Evolutionary conservation across 2,329 filamentous ascomycete species (phyloP), one percentile per base, ranked within the genome.

Genomic region (Fusarium poae): DNA sequence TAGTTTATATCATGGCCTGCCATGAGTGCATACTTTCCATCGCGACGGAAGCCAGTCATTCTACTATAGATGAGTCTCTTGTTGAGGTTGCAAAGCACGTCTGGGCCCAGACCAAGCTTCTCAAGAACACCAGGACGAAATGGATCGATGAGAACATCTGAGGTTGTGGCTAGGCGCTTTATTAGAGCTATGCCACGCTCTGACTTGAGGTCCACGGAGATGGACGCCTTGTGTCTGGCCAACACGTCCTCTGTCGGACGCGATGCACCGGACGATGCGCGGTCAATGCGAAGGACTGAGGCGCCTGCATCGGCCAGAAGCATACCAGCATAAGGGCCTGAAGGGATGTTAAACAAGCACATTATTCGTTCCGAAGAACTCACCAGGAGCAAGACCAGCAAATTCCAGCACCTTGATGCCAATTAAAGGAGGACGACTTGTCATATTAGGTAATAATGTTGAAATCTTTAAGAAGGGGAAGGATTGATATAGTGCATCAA

Each of bases 1-100:
- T 98, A 98, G 77, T 98, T 97, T 78, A 97, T 97, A 77, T 97
- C 94, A 77, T 97, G 94, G 44, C 94, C 94, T 0, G 94, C 94
- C 94, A 97, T 97, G 74, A 86, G 81, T 48, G 87, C 88, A 80
- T 97, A 98, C 73, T 89, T 90, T 0, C 94, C 95, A 79, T 97
- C 93, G 39, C 94, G 85, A 15, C 95, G 86, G 79, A 97, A 98
- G 0, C 95, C 95, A 4, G 94, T 96, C 87, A 98, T 91, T 40
- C 95, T 90, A 10, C 88, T 93, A 58, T 97, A 89, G 55, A 98
- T 88, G 3, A 98, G 82, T 0, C 90, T 84, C 13, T 90, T 91
- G 78, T 97, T 97, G 20, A 86, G 76, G 25, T 80, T 82, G 29
- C 89, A 81, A 10, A 97, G 84, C 2, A 87, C 86, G 0, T 86